These are phyloP conservation scores for Pythium coloratum DNA, from an alignment of 352 stramenopile species.

Conservation along the genomic window DNA sequence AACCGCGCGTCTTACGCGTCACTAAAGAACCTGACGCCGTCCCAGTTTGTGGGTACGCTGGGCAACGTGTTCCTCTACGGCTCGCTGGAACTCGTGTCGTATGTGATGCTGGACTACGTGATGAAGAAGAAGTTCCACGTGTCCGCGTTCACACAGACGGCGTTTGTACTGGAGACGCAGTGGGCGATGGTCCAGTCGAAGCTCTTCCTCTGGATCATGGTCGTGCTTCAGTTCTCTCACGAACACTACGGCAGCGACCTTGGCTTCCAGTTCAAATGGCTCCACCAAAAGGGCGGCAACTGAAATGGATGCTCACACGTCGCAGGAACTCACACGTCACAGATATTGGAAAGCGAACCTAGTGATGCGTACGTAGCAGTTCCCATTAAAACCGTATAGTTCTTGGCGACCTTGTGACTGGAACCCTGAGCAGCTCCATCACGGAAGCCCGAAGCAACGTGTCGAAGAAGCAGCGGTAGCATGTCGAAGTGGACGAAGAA, in stretches of 20 bases:
- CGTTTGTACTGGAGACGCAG: conserved; percentile 34
- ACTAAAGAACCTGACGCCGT: conserved; percentile 18
- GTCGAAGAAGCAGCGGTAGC: not conserved
- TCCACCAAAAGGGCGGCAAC: conserved; percentile 10
- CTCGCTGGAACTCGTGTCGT: conserved; percentile 37
- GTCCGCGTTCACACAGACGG: conserved; percentile 30
- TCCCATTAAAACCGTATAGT: conserved; percentile 12
- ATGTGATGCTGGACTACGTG: conserved; percentile 28
- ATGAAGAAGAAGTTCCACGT: conserved; percentile 31
- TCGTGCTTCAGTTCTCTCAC: conserved; percentile 32
- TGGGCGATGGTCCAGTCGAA: conserved; percentile 32
- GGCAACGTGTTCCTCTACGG: conserved; percentile 40
- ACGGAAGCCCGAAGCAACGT: not conserved
- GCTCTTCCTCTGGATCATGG: conserved; percentile 39
- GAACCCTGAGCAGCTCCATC: not conserved
- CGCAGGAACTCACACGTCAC: conserved; percentile 12
- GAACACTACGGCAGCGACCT: conserved; percentile 38
- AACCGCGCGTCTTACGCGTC: conserved; percentile 39
- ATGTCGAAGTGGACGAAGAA: conserved; percentile 91
- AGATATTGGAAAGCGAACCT: conserved; percentile 4
- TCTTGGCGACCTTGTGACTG: not conserved
- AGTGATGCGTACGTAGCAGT: conserved; percentile 8
- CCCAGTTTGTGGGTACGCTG: conserved; percentile 26
- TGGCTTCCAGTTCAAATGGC: conserved; percentile 37
- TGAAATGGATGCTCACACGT: not conserved